phyloP scores from a whole-genome alignment of 192 early-diverging fungal species.

The Podila epicladia region DNA sequence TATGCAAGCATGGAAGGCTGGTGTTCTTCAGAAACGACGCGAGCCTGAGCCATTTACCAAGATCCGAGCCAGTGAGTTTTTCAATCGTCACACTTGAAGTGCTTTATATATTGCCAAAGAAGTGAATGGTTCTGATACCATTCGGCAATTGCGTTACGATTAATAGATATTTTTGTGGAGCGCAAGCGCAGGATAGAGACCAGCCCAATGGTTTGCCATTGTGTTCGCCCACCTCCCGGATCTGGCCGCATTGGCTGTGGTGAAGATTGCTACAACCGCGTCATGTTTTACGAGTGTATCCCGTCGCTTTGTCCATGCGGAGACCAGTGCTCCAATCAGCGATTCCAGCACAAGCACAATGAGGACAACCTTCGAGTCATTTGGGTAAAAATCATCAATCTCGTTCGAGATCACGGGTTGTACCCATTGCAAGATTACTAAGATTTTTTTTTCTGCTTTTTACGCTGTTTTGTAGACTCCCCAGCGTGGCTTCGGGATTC shows the following conservation, averaged over 20 bases:
- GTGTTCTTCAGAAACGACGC: constrained; percentile 29
- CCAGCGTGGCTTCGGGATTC: constrained; percentile 77
- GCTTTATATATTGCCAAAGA: neutral
- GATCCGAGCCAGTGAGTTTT: constrained; percentile 63
- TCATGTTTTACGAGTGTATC: constrained; percentile 82
- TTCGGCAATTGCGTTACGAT: neutral
- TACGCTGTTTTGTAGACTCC: constrained; percentile 55
- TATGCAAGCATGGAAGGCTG: constrained; percentile 54
- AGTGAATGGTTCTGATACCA: neutral
- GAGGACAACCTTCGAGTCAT: constrained; percentile 67
- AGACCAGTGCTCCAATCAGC: constrained; percentile 76
- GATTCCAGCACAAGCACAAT: constrained; percentile 70
- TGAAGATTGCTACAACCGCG: constrained; percentile 78
- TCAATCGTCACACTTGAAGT: neutral
- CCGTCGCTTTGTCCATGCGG: constrained; percentile 73
- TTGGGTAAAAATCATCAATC: constrained; percentile 56
- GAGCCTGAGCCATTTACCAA: constrained; percentile 60
- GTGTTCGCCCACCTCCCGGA: constrained; percentile 61
- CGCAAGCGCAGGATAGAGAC: constrained; percentile 66
- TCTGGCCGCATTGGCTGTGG: constrained; percentile 68
- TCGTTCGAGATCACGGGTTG: no score
- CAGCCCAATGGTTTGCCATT: constrained; percentile 67
- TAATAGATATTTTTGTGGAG: constrained; percentile 79
- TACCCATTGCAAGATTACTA: neutral
- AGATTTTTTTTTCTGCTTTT: neutral